A percentile compares a stretch with the other conserved stretches of the same genome.
Evolutionary conservation across 257 asterid genomes (phyloP).

Genomic region (Misopates orontium): DNA sequence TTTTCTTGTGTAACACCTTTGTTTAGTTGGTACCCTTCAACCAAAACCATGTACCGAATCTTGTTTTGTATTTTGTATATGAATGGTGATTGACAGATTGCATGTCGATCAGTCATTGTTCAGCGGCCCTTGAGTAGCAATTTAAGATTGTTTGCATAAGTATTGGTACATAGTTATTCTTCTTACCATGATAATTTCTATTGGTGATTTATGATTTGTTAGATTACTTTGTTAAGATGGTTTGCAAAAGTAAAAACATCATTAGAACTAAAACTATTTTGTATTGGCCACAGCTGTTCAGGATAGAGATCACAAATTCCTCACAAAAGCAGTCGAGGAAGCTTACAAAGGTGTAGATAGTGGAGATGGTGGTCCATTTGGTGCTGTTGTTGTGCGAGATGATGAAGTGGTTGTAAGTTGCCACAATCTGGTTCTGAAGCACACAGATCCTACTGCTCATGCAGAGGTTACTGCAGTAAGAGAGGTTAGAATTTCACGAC

Average conservation of each 20-base stretch:
- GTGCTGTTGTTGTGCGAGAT: constrained; percentile 87
- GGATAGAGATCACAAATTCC: constrained; percentile 88
- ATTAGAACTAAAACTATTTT: constrained; percentile 12
- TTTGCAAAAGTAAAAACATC: constrained; percentile 21
- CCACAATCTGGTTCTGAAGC: constrained; percentile 80
- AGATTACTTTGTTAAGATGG: constrained; percentile 11
- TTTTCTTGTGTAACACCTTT: no score
- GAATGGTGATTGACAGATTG: no score
- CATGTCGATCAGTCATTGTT: no score
- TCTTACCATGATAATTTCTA: no score
- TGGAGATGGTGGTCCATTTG: constrained; percentile 99
- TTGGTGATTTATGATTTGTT: neutral
- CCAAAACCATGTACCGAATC: no score
- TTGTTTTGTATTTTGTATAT: no score
- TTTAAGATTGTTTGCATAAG: no score
- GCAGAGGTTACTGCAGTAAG: constrained; percentile 98
- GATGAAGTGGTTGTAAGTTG: constrained; percentile 91
- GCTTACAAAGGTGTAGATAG: constrained; percentile 93
- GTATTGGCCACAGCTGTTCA: constrained; percentile 63
- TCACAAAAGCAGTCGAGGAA: constrained; percentile 92
- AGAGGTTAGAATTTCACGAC: constrained; percentile 63
- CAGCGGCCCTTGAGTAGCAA: no score
- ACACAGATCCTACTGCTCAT: constrained; percentile 97
- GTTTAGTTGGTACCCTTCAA: no score
- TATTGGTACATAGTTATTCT: no score